A percentile compares a stretch with the other conserved stretches of the same genome.
phyloP scores from a whole-genome alignment of 805 yeast species.

The Lachancea sp. region DNA sequence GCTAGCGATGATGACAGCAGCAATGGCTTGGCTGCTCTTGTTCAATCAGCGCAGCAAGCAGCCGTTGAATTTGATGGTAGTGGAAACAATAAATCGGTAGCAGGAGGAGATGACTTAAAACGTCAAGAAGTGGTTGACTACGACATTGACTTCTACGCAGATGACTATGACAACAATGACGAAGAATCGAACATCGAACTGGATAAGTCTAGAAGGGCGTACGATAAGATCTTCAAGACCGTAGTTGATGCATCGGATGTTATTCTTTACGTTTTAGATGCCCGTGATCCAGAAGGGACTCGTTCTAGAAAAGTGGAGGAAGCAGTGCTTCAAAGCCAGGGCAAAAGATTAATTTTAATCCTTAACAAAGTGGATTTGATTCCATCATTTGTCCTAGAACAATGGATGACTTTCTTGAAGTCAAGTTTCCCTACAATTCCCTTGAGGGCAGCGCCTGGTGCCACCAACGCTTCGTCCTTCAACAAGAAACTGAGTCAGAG shows the following conservation, averaged over 20 bases:
- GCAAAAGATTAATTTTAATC: slow-evolving; percentile 75
- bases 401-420: slow-evolving; percentile 77
- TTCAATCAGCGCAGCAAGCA: slow-evolving; percentile 86
- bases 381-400: slow-evolving; percentile 75
- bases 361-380: slow-evolving; percentile 89
- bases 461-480: slow-evolving; percentile 60
- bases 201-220: slow-evolving; percentile 81
- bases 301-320: slow-evolving; percentile 89
- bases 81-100: slow-evolving; percentile 9
- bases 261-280: slow-evolving; percentile 86
- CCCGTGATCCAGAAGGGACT: slow-evolving; percentile 94
- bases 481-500: slow-evolving; percentile 67
- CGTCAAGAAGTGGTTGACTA: slow-evolving; percentile 47
- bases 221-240: slow-evolving; percentile 86
- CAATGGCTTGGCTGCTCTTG: slow-evolving; percentile 69
- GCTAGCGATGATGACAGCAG: slow-evolving; percentile 37
- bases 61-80: slow-evolving; percentile 70
- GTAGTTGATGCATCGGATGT: slow-evolving; percentile 93
- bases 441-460: slow-evolving; percentile 70
- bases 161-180: slow-evolving; percentile 38
- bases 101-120: slow-evolving; percentile 35
- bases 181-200: slow-evolving; percentile 37
- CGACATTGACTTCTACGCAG: slow-evolving; percentile 40
- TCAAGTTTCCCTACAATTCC: slow-evolving; percentile 90
- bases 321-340: slow-evolving; percentile 69